phyloP scores from a whole-genome alignment of 345 rosid genomes.

The Passiflora organensis region DNA sequence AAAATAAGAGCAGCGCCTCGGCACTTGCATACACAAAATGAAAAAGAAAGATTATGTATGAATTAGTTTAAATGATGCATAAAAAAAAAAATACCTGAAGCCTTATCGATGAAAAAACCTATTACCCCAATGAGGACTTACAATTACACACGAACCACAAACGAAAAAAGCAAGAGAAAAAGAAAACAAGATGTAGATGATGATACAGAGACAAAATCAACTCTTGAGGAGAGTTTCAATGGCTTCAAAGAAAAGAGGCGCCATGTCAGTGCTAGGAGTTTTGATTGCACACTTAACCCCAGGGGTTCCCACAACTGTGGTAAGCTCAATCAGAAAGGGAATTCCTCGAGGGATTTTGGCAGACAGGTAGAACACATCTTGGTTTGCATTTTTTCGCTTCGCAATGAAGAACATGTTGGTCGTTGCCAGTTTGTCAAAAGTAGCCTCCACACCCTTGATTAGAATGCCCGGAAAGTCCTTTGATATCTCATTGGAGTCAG shows the following conservation, averaged over 20 bases:
- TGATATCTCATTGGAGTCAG: constrained; percentile 81
- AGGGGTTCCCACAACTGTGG: constrained; percentile 62
- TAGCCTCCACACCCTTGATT: constrained; percentile 52
- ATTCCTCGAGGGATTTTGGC: constrained; percentile 74
- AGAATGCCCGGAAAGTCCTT: constrained; percentile 70
- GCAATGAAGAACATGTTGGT: constrained; percentile 89
- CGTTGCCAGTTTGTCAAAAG: constrained; percentile 61
- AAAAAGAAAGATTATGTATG: too few species aligned
- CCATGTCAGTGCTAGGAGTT: constrained; percentile 85
- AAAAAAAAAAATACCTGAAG: too few species aligned
- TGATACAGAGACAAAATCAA: constrained; percentile 26
- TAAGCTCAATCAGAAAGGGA: constrained; percentile 79
- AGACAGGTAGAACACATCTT: constrained; percentile 94
- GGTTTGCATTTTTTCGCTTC: constrained; percentile 87
- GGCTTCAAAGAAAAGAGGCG: constrained; percentile 87
- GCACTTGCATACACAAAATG: too few species aligned
- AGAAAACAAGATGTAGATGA: too few species aligned
- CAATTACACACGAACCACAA: too few species aligned
- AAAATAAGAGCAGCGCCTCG: too few species aligned
- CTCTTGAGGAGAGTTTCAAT: constrained; percentile 61
- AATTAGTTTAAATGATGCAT: too few species aligned
- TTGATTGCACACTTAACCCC: constrained; percentile 92
- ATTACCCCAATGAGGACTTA: too few species aligned
- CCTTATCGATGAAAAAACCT: too few species aligned
- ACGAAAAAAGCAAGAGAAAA: too few species aligned